Percentiles rank a stretch among this genome's conserved stretches.
Conservation (phyloP, 805 yeast genomes). For the Kluyveromyces siamensis region DNA sequence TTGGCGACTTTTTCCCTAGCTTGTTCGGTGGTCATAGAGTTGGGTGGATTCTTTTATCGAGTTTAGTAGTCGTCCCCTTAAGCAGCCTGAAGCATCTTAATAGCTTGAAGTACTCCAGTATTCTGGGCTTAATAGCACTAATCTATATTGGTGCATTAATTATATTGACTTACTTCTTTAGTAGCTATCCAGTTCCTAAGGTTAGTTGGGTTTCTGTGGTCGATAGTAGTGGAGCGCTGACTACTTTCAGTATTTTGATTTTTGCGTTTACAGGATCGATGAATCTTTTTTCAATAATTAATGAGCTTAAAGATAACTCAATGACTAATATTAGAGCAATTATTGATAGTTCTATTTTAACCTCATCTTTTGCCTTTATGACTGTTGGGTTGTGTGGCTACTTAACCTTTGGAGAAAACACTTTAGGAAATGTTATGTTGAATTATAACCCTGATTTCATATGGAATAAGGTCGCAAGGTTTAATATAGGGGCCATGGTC, state of each 20-base stretch:
- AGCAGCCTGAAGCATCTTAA: slow-evolving; percentile 55
- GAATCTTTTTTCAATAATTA: slow-evolving; percentile 67
- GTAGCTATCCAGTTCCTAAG: slow-evolving; percentile 33
- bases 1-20: slow-evolving; percentile 70
- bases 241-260: slow-evolving; percentile 65
- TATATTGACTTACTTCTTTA: slow-evolving; percentile 37
- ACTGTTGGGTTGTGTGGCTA: slow-evolving; percentile 64
- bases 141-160: slow-evolving; percentile 52
- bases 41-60: slow-evolving; percentile 39
- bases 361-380: slow-evolving; percentile 50
- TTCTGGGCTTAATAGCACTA: slow-evolving; percentile 61
- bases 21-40: slow-evolving; percentile 38
- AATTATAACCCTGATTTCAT: slow-evolving; percentile 50
- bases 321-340: slow-evolving; percentile 40
- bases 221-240: slow-evolving; percentile 37
- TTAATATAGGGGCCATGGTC: slow-evolving; percentile 62
- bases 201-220: slow-evolving; percentile 36
- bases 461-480: slow-evolving; percentile 45
- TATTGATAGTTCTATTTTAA: slow-evolving; percentile 37
- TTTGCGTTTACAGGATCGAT: slow-evolving; percentile 80
- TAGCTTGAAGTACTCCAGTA: slow-evolving; percentile 58
- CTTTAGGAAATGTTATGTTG: slow-evolving; percentile 59
- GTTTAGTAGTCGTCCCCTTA: slow-evolving; percentile 51
- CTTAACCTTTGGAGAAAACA: slow-evolving; percentile 58
- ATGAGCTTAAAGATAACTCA: slow-evolving; percentile 52